Base-by-base conservation (phyloP, 2,329 filamentous ascomycete species). In the Biscogniauxia marginata region DNA sequence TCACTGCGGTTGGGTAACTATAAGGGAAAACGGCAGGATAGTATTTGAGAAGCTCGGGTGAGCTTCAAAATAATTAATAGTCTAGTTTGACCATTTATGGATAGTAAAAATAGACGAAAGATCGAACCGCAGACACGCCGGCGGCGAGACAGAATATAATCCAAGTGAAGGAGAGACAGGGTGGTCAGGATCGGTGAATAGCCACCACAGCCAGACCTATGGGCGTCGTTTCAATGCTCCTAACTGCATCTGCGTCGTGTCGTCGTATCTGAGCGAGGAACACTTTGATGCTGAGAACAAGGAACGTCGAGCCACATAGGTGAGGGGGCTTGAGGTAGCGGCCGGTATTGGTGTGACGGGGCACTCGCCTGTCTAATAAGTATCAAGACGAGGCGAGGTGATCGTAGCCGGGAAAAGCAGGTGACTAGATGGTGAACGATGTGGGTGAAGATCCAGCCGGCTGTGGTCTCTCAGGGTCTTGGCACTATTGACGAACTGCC, bases 341-440 rank as follows among this genome's bases (percentile, higher is more conserved):
- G 51, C 60, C 61, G 61, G 53, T 16, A 50, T 25, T 60, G 49
- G 63, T 34, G 30, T 16, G 54, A 65, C 62, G 61, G 55, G 56
- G 62, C 60, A 65, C 60, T 60, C 61, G 58, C 59, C 56, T 61
- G 55, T 55, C 62, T 62, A 56, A 62, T 58, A 61, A 60, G 55
- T 58, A 61, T 53, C 58, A 63, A 54, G 23, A 49, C 16, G 24
- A 49, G 51, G 39, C 20, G 58, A 65, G 60, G 59, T 44, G 67
- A 68, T 67, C 64, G 64, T 66, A 58, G 50, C 58, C 64, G 50
- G 56, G 68, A 65, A 57, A 53, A 64, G 68, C 60, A 67, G 65
- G 65, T 66, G 67, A 65, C 60, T 55, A 56, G 53, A 59, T 54
- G 58, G 57, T 39, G 30, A 39, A 6, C 30, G 9, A 39, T 39